Evolutionary conservation across 2,329 filamentous ascomycete species (phyloP).

Genomic region (Pyrenochaeta sp.): DNA sequence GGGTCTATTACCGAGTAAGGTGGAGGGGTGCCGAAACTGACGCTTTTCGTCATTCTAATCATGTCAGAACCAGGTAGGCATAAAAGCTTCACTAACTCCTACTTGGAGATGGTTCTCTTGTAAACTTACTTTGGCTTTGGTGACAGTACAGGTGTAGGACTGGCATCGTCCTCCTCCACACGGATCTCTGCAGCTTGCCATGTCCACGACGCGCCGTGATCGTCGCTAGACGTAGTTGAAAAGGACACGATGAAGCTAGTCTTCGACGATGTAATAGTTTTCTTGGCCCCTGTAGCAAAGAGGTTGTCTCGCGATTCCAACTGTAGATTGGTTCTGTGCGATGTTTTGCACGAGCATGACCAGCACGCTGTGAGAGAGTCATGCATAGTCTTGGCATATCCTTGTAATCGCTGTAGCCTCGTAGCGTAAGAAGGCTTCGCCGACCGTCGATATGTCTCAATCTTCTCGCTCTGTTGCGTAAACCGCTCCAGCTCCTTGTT

Average conservation of each 20-base stretch:
- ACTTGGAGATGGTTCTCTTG: not conserved
- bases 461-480: slow-evolving; percentile 48
- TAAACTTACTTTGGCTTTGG: slow-evolving; percentile 31
- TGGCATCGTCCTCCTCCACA: slow-evolving; percentile 36
- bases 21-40: slow-evolving; percentile 46
- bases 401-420: slow-evolving; percentile 44
- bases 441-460: slow-evolving; percentile 45
- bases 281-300: slow-evolving; percentile 31
- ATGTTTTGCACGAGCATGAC: slow-evolving; percentile 45
- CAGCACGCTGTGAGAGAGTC: slow-evolving; percentile 38
- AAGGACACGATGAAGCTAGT: slow-evolving; percentile 48
- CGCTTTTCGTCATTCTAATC: slow-evolving; percentile 38
- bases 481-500: slow-evolving; percentile 51
- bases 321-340: slow-evolving; percentile 45
- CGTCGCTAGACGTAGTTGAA: slow-evolving; percentile 24
- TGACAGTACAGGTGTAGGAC: slow-evolving; percentile 14
- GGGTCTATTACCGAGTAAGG: slow-evolving; percentile 42
- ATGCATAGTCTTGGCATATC: slow-evolving; percentile 44
- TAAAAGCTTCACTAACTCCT: not conserved
- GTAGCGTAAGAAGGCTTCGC: slow-evolving; percentile 46
- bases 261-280: slow-evolving; percentile 14
- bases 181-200: slow-evolving; percentile 46
- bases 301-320: slow-evolving; percentile 40
- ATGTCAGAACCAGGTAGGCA: slow-evolving; percentile 10
- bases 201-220: slow-evolving; percentile 28